Base-by-base conservation (phyloP, 208 protist genomes). In the Herpetomonas tarakana region DNA sequence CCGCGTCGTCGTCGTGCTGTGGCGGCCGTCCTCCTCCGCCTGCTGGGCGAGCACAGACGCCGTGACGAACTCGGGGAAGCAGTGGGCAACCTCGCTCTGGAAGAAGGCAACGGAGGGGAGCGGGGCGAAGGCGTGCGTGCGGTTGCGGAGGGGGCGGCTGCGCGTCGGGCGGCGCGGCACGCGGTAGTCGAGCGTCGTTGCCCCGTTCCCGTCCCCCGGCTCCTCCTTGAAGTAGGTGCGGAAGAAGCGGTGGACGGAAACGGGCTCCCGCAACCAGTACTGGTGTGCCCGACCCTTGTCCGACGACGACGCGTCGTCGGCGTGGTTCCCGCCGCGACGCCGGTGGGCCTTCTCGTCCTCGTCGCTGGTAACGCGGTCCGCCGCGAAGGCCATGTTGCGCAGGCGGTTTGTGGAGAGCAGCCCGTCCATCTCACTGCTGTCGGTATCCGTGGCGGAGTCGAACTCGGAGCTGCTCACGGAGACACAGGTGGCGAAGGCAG, bases 31-130 rank as follows among this genome's bases (percentile, higher is more conserved):
- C 31, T 53, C 49, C 22, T 26, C 27, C n/a, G n/a, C 27, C 3
- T 30, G 45, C 6, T 24, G 29, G 21, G 64, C 52, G 58, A 71
- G 64, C 28, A 62, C 38, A 7, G 58, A 22, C n/a, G 61, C 46
- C 26, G 76, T 59, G 24, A 60, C 58, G 58, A 70, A 80, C 14
- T 74, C 62, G 7, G 73, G 78, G 29, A 72, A 63, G 19, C 44
- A 39, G 12, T 71, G 52, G 0, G 73, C 60, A 3, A 62, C 29
- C 41, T 66, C 53, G 49, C 69, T 65, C n/a, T 66, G 53, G 54
- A 83, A 73, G 41, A 92, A 88, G 19, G 50, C 59, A 0, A 68
- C 65, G 16, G 68, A 73, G 3, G 85, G 85, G 1, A 87, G 55
- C 24, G 71, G 74, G 2, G 76, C 81, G 65, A 84, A 65, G 44